A percentile compares a stretch with the other conserved stretches of the same genome.
phyloP scores from a whole-genome alignment of 352 stramenopile genomes.

The Albugo laibachii region DNA sequence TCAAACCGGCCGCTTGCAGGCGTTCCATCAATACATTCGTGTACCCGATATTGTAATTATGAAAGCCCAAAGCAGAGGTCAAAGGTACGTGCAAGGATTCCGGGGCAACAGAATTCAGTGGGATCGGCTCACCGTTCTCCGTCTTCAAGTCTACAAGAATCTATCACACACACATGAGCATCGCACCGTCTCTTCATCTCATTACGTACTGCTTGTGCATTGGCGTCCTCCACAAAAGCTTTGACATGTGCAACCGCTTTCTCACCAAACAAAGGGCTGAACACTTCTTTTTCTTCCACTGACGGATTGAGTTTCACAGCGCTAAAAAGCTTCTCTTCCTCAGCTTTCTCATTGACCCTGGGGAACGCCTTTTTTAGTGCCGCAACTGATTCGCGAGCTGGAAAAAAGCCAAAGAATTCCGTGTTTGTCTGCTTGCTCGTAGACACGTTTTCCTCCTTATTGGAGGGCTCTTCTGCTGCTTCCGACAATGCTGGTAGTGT shows the following conservation, averaged over 20 bases:
- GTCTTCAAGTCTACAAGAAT: conserved; percentile 47
- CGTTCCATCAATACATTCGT: conserved; percentile 60
- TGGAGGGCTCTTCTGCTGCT: too few relatives aligned
- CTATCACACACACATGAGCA: conserved; percentile 2
- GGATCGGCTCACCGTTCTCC: conserved; percentile 35
- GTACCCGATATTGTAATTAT: conserved; percentile 27
- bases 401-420: too few relatives aligned
- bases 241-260: conserved; percentile 37
- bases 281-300: conserved; percentile 42
- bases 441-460: too few relatives aligned
- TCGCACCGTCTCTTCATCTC: too few relatives aligned
- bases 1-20: conserved; percentile 36
- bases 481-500: too few relatives aligned
- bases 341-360: neutral
- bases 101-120: conserved; percentile 17
- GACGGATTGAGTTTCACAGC: conserved; percentile 66
- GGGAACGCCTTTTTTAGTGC: too few relatives aligned
- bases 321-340: conserved; percentile 13
- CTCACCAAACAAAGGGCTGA: conserved; percentile 41
- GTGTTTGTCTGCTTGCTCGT: too few relatives aligned
- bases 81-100: conserved; percentile 34
- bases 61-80: conserved; percentile 21
- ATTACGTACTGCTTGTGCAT: conserved; percentile 27
- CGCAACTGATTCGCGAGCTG: too few relatives aligned
- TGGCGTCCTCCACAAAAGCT: conserved; percentile 36